A percentile compares a stretch with the other conserved stretches of the same genome.
phyloP scores from a whole-genome alignment of 805 yeast species.

The Candida sanyiensis region DNA sequence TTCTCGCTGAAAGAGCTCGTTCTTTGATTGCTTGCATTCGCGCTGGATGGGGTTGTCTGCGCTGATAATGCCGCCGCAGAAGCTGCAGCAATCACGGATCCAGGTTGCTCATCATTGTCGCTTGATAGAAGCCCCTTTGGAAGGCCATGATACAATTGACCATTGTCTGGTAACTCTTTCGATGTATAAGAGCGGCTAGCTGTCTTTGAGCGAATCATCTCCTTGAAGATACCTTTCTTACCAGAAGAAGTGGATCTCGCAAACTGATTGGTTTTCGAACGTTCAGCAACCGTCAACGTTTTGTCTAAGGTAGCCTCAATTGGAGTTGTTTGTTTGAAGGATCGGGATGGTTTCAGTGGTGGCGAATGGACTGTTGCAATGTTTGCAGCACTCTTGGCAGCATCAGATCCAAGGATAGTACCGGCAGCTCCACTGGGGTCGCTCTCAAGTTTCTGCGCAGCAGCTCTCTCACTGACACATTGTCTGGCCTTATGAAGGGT shows the following conservation, averaged over 20 bases:
- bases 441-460: slow-evolving; percentile 20
- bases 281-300: background rate
- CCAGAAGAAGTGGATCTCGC: slow-evolving; percentile 8
- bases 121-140: slow-evolving; percentile 17
- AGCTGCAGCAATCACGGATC: slow-evolving; percentile 23
- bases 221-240: slow-evolving; percentile 30
- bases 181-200: slow-evolving; percentile 11
- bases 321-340: slow-evolving; percentile 2
- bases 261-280: slow-evolving; percentile 11
- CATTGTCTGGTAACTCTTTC: slow-evolving; percentile 27
- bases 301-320: slow-evolving; percentile 2
- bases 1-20: slow-evolving; percentile 10
- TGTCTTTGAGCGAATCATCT: slow-evolving; percentile 27
- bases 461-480: slow-evolving; percentile 41
- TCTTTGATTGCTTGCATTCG: slow-evolving; percentile 1
- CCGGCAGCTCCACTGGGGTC: slow-evolving; percentile 30
- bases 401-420: slow-evolving; percentile 28
- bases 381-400: slow-evolving; percentile 34
- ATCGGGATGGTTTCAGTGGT: slow-evolving; percentile 1
- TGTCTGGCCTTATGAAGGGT: slow-evolving; percentile 43
- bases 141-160: slow-evolving; percentile 30
- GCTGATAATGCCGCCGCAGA: slow-evolving; percentile 19
- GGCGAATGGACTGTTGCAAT: slow-evolving; percentile 23
- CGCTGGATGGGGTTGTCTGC: slow-evolving; percentile 3
- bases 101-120: background rate